Percentiles rank a stretch among this genome's conserved stretches.
phyloP scores from a whole-genome alignment of 139 green algal genomes.

The Eudorina sp. region DNA sequence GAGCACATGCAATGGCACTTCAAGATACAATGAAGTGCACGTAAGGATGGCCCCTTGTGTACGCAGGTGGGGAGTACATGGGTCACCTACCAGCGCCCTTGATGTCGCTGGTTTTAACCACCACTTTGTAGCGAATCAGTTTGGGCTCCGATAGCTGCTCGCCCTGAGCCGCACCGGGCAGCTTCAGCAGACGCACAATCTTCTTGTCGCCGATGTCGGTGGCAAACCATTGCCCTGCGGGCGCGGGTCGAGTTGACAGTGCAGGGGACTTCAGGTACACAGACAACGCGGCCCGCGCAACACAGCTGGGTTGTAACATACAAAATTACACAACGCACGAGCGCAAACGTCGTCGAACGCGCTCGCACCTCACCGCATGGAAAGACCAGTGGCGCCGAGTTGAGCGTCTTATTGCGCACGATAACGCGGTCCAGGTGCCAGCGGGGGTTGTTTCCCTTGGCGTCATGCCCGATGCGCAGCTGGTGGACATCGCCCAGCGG shows the following conservation, averaged over 20 bases:
- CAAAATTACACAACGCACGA: neutral
- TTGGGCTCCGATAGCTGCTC: slow-evolving; percentile 9
- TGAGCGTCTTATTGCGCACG: slow-evolving; percentile 55
- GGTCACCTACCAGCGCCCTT: slow-evolving; percentile 45
- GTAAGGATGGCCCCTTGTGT: no score
- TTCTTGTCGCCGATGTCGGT: slow-evolving; percentile 58
- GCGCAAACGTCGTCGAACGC: neutral
- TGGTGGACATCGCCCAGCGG: slow-evolving; percentile 56
- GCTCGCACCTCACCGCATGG: slow-evolving; percentile 46
- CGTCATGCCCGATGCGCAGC: slow-evolving; percentile 61
- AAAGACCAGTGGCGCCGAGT: slow-evolving; percentile 48
- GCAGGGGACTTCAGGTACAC: no score
- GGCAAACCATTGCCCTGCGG: slow-evolving; percentile 55
- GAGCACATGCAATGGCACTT: neutral
- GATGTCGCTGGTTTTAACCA: slow-evolving; percentile 59
- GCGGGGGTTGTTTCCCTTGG: slow-evolving; percentile 54
- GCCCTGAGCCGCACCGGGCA: neutral
- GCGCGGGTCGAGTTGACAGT: neutral
- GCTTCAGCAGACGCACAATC: slow-evolving; percentile 48
- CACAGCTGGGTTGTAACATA: no score
- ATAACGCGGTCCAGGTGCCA: slow-evolving; percentile 62
- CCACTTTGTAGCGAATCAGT: slow-evolving; percentile 55
- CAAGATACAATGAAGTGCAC: no score
- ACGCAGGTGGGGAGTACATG: no score
- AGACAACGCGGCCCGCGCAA: no score